Conservation (phyloP, 108 stramenopile genomes). For the Licmophora abbreviata region DNA sequence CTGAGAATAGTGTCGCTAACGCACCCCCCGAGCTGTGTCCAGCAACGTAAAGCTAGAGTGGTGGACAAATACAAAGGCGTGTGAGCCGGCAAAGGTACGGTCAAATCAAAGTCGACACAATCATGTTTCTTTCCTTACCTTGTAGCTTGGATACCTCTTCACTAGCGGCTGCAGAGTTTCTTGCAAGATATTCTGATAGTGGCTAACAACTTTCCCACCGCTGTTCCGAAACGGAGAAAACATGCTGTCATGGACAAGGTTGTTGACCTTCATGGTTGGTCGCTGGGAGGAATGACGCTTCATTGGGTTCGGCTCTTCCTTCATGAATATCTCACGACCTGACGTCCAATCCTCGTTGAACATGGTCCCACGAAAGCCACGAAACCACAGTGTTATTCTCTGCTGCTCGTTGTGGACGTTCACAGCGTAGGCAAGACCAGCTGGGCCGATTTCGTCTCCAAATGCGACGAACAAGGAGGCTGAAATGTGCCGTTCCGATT, state of each 20-base stretch:
- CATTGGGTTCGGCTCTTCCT: slow-evolving; percentile 39
- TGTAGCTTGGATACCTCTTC: slow-evolving; percentile 30
- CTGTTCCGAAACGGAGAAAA: slow-evolving; percentile 2
- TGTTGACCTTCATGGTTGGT: slow-evolving; percentile 34
- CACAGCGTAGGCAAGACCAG: slow-evolving; percentile 58
- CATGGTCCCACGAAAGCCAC: slow-evolving; percentile 63
- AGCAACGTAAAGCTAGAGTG: slow-evolving; percentile 57
- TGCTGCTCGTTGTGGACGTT: slow-evolving; percentile 31
- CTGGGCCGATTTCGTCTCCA: slow-evolving; percentile 36
- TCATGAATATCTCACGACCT: slow-evolving; percentile 41
- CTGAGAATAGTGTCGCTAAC: slow-evolving; percentile 52
- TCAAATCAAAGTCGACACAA: no score
- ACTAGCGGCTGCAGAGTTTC: slow-evolving; percentile 21
- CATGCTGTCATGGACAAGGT: slow-evolving; percentile 39
- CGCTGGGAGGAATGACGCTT: neutral
- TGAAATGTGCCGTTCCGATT: slow-evolving; percentile 4
- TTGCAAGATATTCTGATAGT: slow-evolving; percentile 34
- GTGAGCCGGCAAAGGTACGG: no score
- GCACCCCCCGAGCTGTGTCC: slow-evolving; percentile 69
- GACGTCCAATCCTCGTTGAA: slow-evolving; percentile 50
- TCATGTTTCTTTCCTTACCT: no score
- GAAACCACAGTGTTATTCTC: slow-evolving; percentile 38
- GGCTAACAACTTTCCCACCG: neutral
- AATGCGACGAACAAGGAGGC: slow-evolving; percentile 24
- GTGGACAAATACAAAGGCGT: no score